phyloP scores from a whole-genome alignment of 805 yeast species.

The Jamesozyma rosinii region DNA sequence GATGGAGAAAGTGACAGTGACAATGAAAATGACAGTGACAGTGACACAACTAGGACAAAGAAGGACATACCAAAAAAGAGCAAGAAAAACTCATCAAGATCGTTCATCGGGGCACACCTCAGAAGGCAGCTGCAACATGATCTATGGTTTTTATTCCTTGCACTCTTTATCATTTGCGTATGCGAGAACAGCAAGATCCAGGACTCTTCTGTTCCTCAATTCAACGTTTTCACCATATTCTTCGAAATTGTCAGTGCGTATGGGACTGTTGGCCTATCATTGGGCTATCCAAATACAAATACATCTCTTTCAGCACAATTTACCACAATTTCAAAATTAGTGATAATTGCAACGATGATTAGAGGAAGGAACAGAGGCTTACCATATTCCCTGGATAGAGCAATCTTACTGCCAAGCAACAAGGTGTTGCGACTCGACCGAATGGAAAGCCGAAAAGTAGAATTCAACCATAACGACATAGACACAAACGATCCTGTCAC shows the following conservation, averaged over 20 bases:
- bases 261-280: conserved; percentile 88
- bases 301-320: conserved; percentile 74
- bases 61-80: conserved; percentile 6
- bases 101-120: conserved; percentile 76
- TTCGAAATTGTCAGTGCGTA: conserved; percentile 92
- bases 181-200: conserved; percentile 65
- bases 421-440: conserved; percentile 52
- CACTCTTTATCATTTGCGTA: conserved; percentile 74
- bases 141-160: conserved; percentile 87
- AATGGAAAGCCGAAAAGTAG: conserved; percentile 35
- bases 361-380: conserved; percentile 95
- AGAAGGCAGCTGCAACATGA: conserved; percentile 87
- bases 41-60: background rate
- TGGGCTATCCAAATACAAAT: conserved; percentile 63
- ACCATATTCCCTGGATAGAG: conserved; percentile 88
- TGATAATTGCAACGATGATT: conserved; percentile 79
- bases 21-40: conserved; percentile 7
- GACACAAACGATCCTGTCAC: conserved; percentile 20
- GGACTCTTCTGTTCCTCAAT: conserved; percentile 36
- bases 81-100: conserved; percentile 33
- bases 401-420: conserved; percentile 73
- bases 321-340: conserved; percentile 63
- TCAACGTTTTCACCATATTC: conserved; percentile 60
- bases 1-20: conserved; percentile 18
- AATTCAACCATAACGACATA: background rate